Evolutionary conservation across 1,284 basidiomycete species (phyloP).

Genomic region (Austroboletus niveus): DNA sequence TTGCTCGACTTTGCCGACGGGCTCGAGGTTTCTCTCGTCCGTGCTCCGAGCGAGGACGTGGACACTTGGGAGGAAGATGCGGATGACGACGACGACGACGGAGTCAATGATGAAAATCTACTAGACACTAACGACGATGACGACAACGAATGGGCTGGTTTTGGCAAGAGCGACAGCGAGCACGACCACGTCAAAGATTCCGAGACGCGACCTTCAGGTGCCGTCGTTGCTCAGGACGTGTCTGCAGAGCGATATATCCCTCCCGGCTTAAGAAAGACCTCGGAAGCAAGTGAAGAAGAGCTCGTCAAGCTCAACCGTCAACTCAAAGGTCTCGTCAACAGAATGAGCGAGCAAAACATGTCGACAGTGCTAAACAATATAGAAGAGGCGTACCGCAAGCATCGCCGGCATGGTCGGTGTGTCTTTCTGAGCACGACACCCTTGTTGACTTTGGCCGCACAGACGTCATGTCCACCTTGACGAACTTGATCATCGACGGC

Average conservation of each 20-base stretch:
- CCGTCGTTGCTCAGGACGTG: neutral
- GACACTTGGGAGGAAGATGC: neutral
- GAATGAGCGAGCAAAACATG: conserved; percentile 91
- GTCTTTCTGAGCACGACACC: neutral
- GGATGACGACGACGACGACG: conserved; percentile 6
- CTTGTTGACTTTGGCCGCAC: conserved; percentile 6
- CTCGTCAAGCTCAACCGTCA: conserved; percentile 71
- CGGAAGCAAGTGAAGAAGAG: conserved; percentile 39
- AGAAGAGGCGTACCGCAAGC: conserved; percentile 75
- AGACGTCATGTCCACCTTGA: conserved; percentile 85
- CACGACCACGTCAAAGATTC: conserved; percentile 11
- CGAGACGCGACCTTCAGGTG: conserved; percentile 18
- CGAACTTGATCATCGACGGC: conserved; percentile 77
- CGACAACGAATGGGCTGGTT: conserved; percentile 25
- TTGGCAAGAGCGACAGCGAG: conserved; percentile 12
- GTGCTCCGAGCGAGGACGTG: neutral
- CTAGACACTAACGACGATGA: neutral
- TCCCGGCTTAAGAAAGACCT: conserved; percentile 56
- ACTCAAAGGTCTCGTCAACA: conserved; percentile 88
- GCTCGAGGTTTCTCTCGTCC: conserved; percentile 16
- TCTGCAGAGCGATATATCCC: conserved; percentile 54
- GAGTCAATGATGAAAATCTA: conserved; percentile 4
- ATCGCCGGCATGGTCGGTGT: conserved; percentile 75
- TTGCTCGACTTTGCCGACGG: conserved; percentile 50
- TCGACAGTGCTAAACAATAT: conserved; percentile 75